A percentile compares a stretch with the other conserved stretches of the same genome.
These are phyloP conservation scores for Eucalyptus brandiana DNA, from an alignment of 345 rosid genomes.

Conservation along the genomic window DNA sequence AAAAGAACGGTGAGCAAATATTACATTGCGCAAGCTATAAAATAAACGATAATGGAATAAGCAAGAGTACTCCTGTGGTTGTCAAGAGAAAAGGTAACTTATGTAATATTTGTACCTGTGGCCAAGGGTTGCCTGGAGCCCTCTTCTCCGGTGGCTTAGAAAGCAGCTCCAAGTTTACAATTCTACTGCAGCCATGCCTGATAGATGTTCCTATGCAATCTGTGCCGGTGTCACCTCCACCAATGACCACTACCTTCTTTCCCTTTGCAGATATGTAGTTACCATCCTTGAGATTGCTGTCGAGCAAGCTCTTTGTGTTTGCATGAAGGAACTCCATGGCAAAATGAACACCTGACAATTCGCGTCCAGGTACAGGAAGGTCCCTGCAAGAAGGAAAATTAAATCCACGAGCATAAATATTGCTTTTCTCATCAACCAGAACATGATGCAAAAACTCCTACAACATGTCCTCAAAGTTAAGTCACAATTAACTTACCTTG, in stretches of 20 bases:
- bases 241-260: conserved; percentile 92
- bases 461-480: background rate
- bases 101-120: conserved; percentile 48
- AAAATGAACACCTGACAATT: conserved; percentile 83
- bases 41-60: background rate
- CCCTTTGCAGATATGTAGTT: conserved; percentile 85
- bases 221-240: conserved; percentile 99
- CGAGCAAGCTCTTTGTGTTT: conserved; percentile 98
- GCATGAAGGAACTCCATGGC: conserved; percentile 98
- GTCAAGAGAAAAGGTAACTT: background rate
- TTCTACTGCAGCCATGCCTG: conserved; percentile 76
- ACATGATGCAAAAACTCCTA: background rate
- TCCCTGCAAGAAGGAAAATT: conserved; percentile 53
- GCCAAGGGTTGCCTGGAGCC: conserved; percentile 99
- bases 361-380: conserved; percentile 90
- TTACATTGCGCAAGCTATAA: background rate
- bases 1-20: background rate
- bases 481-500: conserved; percentile 34
- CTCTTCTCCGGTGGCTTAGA: conserved; percentile 80
- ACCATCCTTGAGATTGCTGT: conserved; percentile 71
- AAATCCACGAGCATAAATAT: background rate
- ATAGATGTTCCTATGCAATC: conserved; percentile 98
- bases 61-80: background rate
- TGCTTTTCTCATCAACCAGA: background rate
- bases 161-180: conserved; percentile 87